Percentiles rank a stretch among this genome's conserved stretches.
These are phyloP conservation scores for Vigna nakashimae DNA, from an alignment of 306 rosid genomes.

Conservation along the genomic window DNA sequence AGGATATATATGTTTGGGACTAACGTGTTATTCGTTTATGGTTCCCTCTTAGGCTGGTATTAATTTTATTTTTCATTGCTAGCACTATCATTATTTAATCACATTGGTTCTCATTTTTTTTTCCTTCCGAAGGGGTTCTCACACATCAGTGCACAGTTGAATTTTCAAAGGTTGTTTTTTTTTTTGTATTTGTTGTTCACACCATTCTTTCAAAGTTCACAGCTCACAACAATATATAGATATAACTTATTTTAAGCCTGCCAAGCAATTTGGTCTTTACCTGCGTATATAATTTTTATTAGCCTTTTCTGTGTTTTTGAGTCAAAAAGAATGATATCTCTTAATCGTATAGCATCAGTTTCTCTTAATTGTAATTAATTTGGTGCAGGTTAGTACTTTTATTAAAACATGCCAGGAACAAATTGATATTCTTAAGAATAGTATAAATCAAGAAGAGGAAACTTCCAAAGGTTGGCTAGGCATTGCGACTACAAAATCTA, in stretches of 20 bases:
- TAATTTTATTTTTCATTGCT: slow-evolving; percentile 17
- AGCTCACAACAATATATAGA: slow-evolving; percentile 17
- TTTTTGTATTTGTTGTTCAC: slow-evolving; percentile 25
- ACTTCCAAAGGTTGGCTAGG: slow-evolving; percentile 92
- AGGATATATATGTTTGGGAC: neutral
- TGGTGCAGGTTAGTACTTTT: slow-evolving; percentile 84
- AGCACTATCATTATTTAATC: slow-evolving; percentile 18
- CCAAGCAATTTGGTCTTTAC: slow-evolving; percentile 14
- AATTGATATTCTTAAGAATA: slow-evolving; percentile 82
- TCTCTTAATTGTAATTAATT: slow-evolving; percentile 23
- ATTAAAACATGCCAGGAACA: slow-evolving; percentile 95
- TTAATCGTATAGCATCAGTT: slow-evolving; percentile 23
- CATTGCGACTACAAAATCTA: slow-evolving; percentile 61
- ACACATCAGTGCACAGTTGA: slow-evolving; percentile 26
- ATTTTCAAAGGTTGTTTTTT: slow-evolving; percentile 14
- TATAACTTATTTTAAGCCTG: slow-evolving; percentile 26
- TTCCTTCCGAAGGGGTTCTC: neutral
- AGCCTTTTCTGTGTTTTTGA: slow-evolving; percentile 11
- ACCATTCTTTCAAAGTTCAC: neutral
- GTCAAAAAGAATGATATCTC: neutral
- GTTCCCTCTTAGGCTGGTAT: slow-evolving; percentile 1
- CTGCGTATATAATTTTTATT: slow-evolving; percentile 5
- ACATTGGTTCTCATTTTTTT: slow-evolving; percentile 11
- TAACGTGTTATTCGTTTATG: neutral
- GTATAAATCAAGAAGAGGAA: slow-evolving; percentile 72